Percentiles rank a stretch among this genome's conserved stretches.
phyloP scores from a whole-genome alignment of 2,329 filamentous ascomycete species.

The Diaporthe destruens region DNA sequence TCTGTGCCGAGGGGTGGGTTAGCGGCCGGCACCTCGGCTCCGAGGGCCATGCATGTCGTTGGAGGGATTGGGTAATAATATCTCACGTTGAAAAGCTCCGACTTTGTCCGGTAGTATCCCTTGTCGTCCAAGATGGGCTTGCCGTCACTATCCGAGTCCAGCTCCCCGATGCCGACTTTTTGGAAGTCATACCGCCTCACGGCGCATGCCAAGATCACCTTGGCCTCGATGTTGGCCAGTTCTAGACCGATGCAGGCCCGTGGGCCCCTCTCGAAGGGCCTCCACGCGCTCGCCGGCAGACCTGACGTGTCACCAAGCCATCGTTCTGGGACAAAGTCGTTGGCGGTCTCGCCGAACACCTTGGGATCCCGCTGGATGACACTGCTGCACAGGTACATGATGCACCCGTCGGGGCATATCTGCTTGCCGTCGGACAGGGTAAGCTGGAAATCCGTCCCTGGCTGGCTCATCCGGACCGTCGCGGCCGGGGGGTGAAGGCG shows the following conservation, averaged over 20 bases:
- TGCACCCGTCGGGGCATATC: conserved; percentile 50
- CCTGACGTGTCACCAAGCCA: conserved; percentile 51
- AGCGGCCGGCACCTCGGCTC: conserved; percentile 1
- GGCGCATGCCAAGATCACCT: conserved; percentile 50
- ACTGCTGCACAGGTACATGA: conserved; percentile 52
- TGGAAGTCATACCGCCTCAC: conserved; percentile 50
- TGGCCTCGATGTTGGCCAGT: conserved; percentile 58
- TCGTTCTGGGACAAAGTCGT: conserved; percentile 56
- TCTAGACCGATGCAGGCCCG: conserved; percentile 68
- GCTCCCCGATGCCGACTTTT: conserved; percentile 50
- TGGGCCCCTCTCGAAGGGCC: conserved; percentile 65
- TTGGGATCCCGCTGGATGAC: conserved; percentile 52
- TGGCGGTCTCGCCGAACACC: conserved; percentile 52
- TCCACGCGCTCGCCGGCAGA: conserved; percentile 58
- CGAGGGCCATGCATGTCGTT: background rate
- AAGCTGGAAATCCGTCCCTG: conserved; percentile 48
- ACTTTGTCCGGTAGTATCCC: conserved; percentile 46
- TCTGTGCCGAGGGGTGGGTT: conserved; percentile 41
- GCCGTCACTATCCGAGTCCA: conserved; percentile 45
- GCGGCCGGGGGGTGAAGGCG: conserved; percentile 47
- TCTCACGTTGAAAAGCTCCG: conserved; percentile 48
- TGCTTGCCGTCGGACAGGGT: conserved; percentile 47
- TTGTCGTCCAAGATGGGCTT: conserved; percentile 43
- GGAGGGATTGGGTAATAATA: background rate
- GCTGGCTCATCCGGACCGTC: conserved; percentile 47